These are phyloP conservation scores for Tetrapisispora namnaoensis DNA, from an alignment of 805 yeast genomes.

Conservation along the genomic window DNA sequence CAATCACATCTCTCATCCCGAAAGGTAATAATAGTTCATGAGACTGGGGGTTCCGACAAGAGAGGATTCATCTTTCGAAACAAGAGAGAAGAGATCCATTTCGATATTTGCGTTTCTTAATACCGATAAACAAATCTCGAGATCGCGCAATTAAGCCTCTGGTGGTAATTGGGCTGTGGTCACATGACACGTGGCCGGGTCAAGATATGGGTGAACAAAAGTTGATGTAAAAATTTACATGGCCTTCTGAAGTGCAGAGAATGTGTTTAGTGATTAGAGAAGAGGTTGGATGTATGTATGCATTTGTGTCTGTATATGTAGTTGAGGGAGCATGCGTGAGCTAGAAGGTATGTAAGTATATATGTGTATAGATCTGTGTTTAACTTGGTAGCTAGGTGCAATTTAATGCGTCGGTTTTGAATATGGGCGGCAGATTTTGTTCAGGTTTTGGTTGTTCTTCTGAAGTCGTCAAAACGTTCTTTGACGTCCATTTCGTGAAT, in stretches of 20 bases:
- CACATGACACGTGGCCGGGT: constrained; percentile 4
- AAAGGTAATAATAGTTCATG: too few relatives aligned
- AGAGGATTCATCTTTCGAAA: too few relatives aligned
- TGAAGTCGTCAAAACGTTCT: constrained; percentile 29
- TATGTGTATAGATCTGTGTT: too few relatives aligned
- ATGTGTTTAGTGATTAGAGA: neutral
- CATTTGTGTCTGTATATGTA: too few relatives aligned
- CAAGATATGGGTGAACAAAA: constrained; percentile 8
- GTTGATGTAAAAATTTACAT: constrained; percentile 5
- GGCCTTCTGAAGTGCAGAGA: neutral
- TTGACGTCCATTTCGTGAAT: constrained; percentile 51
- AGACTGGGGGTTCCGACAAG: too few relatives aligned
- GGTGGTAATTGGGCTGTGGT: constrained; percentile 1
- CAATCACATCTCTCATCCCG: too few relatives aligned
- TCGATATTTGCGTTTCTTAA: neutral
- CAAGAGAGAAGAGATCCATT: neutral
- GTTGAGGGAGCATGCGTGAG: too few relatives aligned
- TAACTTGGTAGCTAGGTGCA: too few relatives aligned
- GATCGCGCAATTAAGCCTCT: neutral
- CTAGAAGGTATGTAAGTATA: too few relatives aligned
- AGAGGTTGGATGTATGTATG: neutral
- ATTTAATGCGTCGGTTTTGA: too few relatives aligned
- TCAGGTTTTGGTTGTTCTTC: neutral
- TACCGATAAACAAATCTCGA: neutral
- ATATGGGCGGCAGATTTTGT: neutral